A percentile compares a stretch with the other conserved stretches of the same genome.
Evolutionary conservation across 768 basidiomycete genomes (phyloP).

Genomic region (Suillus subluteus): DNA sequence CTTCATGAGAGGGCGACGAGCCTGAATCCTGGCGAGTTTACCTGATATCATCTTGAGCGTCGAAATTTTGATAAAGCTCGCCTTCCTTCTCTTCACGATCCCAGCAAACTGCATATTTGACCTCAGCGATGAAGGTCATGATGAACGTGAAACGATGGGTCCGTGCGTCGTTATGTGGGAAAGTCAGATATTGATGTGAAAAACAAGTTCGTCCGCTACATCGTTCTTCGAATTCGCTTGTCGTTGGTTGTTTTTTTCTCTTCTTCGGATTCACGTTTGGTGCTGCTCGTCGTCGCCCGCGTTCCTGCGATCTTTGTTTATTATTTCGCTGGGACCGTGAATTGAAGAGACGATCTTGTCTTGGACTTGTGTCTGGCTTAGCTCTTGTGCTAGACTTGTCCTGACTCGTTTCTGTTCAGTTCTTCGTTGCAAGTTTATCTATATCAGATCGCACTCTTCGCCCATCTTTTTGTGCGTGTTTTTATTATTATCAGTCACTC

Average conservation of each 20-base stretch:
- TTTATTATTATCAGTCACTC: conserved; percentile 8
- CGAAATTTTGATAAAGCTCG: neutral
- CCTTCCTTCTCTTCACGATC: neutral
- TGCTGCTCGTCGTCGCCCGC: conserved; percentile 4
- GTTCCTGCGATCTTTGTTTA: conserved; percentile 12
- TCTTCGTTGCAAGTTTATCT: conserved; percentile 12
- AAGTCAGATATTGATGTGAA: conserved; percentile 10
- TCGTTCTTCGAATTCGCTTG: conserved; percentile 5
- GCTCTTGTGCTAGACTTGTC: conserved; percentile 9
- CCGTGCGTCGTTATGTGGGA: conserved; percentile 11
- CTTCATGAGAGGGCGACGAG: neutral
- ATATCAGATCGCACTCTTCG: conserved; percentile 10
- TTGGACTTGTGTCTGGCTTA: conserved; percentile 4
- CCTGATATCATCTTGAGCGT: neutral
- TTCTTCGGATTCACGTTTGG: conserved; percentile 10
- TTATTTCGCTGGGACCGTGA: conserved; percentile 10
- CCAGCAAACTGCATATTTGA: neutral
- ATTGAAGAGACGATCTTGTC: conserved; percentile 9
- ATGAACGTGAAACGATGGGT: neutral
- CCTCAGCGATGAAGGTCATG: neutral
- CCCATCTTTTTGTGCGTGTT: conserved; percentile 11
- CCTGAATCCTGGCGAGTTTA: neutral
- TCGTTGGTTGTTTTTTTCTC: conserved; percentile 10
- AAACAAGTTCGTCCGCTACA: neutral
- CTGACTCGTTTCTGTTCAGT: conserved; percentile 5